These are phyloP conservation scores for Hondaea fermentalgiana DNA, from an alignment of 108 stramenopile species.

Conservation along the genomic window DNA sequence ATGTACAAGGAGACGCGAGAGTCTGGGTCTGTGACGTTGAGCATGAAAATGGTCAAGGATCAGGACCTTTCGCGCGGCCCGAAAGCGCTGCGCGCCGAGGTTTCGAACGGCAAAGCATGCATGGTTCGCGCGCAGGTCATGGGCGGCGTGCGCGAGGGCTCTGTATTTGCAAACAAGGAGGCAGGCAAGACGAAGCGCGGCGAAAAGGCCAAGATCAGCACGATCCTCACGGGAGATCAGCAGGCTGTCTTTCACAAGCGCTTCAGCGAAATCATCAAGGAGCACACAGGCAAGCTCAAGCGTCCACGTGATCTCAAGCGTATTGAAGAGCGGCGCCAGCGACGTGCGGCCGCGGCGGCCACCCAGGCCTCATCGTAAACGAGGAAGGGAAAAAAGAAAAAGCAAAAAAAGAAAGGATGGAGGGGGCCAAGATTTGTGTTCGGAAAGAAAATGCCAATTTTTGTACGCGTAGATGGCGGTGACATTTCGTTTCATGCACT, in stretches of 20 bases:
- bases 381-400: neutral
- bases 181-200: neutral
- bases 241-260: neutral
- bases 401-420: too few relatives aligned
- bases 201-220: conserved; percentile 1
- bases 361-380: neutral
- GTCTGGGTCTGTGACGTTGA: neutral
- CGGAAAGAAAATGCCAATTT: too few relatives aligned
- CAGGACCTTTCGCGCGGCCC: neutral
- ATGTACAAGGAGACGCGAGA: conserved; percentile 2
- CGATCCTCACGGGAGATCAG: neutral
- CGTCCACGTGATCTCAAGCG: neutral
- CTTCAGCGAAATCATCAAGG: neutral
- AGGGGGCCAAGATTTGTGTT: too few relatives aligned
- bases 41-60: neutral
- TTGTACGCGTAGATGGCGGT: too few relatives aligned
- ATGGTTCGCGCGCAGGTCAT: neutral
- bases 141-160: neutral
- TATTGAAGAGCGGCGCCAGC: neutral
- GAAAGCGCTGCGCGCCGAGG: neutral
- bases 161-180: neutral
- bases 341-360: neutral
- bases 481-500: too few relatives aligned
- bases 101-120: neutral
- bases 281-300: neutral